phyloP scores from a whole-genome alignment of 495 filamentous ascomycete genomes.

The Bombardia bombarda region DNA sequence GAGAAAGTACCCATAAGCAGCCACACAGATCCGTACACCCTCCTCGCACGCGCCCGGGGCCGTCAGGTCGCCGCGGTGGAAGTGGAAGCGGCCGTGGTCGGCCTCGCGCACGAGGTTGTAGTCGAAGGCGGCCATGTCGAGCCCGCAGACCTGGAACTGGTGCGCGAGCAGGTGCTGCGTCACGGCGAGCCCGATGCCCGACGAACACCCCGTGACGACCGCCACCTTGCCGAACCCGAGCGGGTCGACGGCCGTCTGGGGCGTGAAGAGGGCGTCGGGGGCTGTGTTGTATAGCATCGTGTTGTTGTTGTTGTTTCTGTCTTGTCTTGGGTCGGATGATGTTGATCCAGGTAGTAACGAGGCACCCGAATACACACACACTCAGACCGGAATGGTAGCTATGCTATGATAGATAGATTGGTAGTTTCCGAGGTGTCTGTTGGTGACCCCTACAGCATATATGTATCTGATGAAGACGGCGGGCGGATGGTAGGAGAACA shows the following conservation, averaged over 20 bases:
- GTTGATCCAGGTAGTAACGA: background rate
- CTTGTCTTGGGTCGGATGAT: no score
- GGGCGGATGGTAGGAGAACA: no score
- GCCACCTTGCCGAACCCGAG: slow-evolving; percentile 23
- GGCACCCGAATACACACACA: no score
- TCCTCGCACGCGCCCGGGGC: slow-evolving; percentile 20
- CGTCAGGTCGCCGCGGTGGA: slow-evolving; percentile 24
- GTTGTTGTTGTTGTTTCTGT: background rate
- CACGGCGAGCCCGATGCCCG: slow-evolving; percentile 35
- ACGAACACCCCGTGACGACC: slow-evolving; percentile 34
- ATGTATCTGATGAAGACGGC: no score
- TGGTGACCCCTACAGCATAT: no score
- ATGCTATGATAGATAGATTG: no score
- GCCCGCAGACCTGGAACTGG: slow-evolving; percentile 30
- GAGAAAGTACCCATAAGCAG: slow-evolving; percentile 22
- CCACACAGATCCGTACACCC: slow-evolving; percentile 20
- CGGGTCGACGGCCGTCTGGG: slow-evolving; percentile 14
- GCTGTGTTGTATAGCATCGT: slow-evolving; percentile 19
- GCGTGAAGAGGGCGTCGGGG: slow-evolving; percentile 15
- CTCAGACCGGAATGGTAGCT: no score
- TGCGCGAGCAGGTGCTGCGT: slow-evolving; percentile 29
- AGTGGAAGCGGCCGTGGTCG: slow-evolving; percentile 26
- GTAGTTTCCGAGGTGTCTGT: no score
- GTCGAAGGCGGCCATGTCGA: slow-evolving; percentile 25
- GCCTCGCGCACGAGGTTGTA: slow-evolving; percentile 18